Evolutionary conservation across 2,329 filamentous ascomycete genomes (phyloP), one percentile per base, ranked within the genome.

Genomic region (Aspergillus caelatus): DNA sequence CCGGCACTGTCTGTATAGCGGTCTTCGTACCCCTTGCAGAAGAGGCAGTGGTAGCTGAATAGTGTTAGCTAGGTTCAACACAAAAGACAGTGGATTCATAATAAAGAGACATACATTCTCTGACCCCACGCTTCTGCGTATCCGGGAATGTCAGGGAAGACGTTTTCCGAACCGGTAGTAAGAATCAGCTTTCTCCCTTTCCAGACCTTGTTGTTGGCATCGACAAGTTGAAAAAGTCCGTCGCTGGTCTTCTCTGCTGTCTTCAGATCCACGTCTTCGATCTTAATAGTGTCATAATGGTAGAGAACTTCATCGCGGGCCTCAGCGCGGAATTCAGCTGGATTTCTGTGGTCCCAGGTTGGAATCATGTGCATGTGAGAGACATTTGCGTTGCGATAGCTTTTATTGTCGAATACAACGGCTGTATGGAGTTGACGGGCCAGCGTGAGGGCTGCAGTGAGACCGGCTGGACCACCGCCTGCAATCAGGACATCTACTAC

Each of bases 31-130:
- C 87, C 86, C 66, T 88, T 81, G 71, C 85, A 46, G 45, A 46
- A 89, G 67, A 88, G 79, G 65, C 86, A 89, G 68, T 88, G 85
- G 65, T 85, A 88, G 45, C 81, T 83, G 41, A 6, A 85, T 83
- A 36, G 79, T 78, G 59, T 74, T 76, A 19, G 14, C 0, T 16
- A 1, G 5, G 14, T 16, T 36, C 2, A 36, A 36, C 34, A 1
- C 12, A 5, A 36, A 12, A 1, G 6, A 36, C 2, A 36, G 12
- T 36, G 5, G 34, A 8, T 36, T 36, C 34, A 36, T 36, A 1
- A 16, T 36, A 12, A 36, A 36, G 5, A 16, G 14, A 1, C 34
- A 36, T 36, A 36, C 34, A 36, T 36, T 36, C 34, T 36, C 34
- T 36, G 34, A 16, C 77, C 83, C 85, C 85, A 89, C 55, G 82